Percentiles rank a stretch among this genome's conserved stretches.
Conservation (phyloP, 129 eudicot species). For the Artemisia annua region DNA sequence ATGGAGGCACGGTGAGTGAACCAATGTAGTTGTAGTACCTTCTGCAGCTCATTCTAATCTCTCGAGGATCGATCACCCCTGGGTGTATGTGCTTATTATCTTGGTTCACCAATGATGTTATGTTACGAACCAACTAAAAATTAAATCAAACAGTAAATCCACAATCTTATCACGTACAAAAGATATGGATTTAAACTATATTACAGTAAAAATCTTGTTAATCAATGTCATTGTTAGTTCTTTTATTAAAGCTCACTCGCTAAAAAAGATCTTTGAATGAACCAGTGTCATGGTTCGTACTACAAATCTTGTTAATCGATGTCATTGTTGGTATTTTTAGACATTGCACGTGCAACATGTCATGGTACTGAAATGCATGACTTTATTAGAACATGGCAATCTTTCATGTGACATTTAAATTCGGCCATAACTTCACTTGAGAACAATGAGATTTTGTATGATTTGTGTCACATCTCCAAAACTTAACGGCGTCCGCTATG, state of each 20-base stretch:
- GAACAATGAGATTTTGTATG: too few relatives aligned
- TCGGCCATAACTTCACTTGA: neutral
- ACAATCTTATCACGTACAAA: neutral
- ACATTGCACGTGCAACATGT: neutral
- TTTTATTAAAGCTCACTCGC: too few relatives aligned
- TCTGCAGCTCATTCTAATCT: slow-evolving; percentile 36
- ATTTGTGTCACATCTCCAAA: too few relatives aligned
- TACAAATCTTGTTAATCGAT: too few relatives aligned
- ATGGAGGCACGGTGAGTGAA: slow-evolving; percentile 58
- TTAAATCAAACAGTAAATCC: neutral
- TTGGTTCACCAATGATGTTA: slow-evolving; percentile 37
- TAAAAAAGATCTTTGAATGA: too few relatives aligned
- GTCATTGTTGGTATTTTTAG: too few relatives aligned
- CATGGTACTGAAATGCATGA: neutral
- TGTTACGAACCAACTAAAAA: slow-evolving; percentile 30
- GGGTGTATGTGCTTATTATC: slow-evolving; percentile 24
- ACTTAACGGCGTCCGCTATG: too few relatives aligned
- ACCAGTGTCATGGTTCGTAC: too few relatives aligned
- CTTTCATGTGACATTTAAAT: neutral
- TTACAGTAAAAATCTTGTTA: too few relatives aligned
- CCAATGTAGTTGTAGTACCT: slow-evolving; percentile 59
- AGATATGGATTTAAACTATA: neutral
- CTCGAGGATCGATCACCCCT: slow-evolving; percentile 42
- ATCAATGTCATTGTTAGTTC: too few relatives aligned
- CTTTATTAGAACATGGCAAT: neutral